phyloP scores from a whole-genome alignment of 495 filamentous ascomycete species.

The Tuber calosporum region DNA sequence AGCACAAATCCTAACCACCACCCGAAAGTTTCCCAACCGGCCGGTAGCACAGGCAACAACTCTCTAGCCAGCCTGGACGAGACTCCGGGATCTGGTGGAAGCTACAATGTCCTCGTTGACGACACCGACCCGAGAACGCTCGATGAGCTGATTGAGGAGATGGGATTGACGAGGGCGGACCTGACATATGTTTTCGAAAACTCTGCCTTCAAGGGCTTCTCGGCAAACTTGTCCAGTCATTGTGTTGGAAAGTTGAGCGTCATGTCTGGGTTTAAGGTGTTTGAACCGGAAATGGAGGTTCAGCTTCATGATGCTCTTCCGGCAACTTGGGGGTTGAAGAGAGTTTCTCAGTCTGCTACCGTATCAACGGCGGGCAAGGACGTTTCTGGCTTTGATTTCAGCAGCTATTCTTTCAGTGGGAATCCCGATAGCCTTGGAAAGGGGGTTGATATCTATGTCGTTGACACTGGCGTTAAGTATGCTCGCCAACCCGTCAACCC shows the following conservation, averaged over 20 bases:
- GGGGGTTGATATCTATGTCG: slow-evolving; percentile 50
- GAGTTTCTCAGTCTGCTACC: slow-evolving; percentile 43
- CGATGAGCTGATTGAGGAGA: slow-evolving; percentile 32
- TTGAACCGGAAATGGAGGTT: slow-evolving; percentile 41
- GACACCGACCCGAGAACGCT: slow-evolving; percentile 33
- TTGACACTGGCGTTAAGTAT: slow-evolving; percentile 49
- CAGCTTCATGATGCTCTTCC: slow-evolving; percentile 24
- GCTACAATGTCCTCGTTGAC: slow-evolving; percentile 34
- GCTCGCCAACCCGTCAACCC: background rate
- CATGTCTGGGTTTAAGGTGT: slow-evolving; percentile 44
- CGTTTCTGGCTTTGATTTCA: slow-evolving; percentile 40
- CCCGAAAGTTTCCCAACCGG: background rate
- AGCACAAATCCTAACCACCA: background rate
- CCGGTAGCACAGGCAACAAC: background rate
- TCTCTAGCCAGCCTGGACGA: slow-evolving; percentile 7
- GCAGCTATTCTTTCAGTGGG: slow-evolving; percentile 44
- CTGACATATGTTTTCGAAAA: slow-evolving; percentile 46
- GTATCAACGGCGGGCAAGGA: slow-evolving; percentile 24
- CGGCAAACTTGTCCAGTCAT: slow-evolving; percentile 42
- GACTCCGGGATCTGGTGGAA: slow-evolving; percentile 32
- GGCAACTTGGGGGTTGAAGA: slow-evolving; percentile 50
- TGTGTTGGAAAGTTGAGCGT: slow-evolving; percentile 42
- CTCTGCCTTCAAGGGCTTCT: slow-evolving; percentile 47
- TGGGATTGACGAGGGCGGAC: slow-evolving; percentile 29
- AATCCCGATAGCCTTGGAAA: slow-evolving; percentile 39